Conservation (phyloP, 441 rosid genomes). For the Cnidoscolus chayamansa region DNA sequence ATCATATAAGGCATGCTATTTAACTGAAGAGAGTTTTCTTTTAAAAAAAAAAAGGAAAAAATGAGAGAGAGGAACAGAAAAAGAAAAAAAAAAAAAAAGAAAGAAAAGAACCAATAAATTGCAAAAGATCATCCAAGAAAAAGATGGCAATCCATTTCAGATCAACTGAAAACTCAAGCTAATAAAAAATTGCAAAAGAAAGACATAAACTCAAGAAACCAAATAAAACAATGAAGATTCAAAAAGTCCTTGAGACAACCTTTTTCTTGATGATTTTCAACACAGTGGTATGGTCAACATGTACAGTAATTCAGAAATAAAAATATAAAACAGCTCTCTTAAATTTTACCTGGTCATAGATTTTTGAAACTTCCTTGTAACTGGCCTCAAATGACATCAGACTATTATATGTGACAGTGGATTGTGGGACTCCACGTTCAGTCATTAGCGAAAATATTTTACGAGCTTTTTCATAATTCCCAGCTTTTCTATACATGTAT, state of each 20-base stretch:
- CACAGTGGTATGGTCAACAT: not conserved
- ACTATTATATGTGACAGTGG: conserved; percentile 82
- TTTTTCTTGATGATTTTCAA: not conserved
- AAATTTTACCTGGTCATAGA: conserved; percentile 77
- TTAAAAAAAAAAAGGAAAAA: not conserved
- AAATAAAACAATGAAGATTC: not conserved
- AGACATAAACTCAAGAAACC: not conserved
- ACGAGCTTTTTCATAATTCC: conserved; percentile 78
- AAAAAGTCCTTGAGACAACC: not conserved
- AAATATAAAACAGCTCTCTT: not conserved
- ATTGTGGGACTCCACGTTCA: conserved; percentile 63
- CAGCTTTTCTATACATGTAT: conserved; percentile 84
- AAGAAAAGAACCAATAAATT: not conserved
- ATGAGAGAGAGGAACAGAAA: not conserved
- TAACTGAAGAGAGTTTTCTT: not conserved
- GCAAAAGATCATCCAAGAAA: not conserved
- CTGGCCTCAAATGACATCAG: conserved; percentile 87
- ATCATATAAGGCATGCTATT: not conserved
- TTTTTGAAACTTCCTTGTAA: conserved; percentile 93
- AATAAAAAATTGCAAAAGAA: not conserved
- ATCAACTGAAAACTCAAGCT: not conserved
- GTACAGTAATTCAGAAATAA: not conserved
- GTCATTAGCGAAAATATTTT: conserved; percentile 66
- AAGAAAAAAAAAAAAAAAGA: not conserved
- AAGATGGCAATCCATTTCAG: not conserved